Evolutionary conservation across 1,139 yeast genomes (phyloP).

Genomic region (Taphrina wiesneri): DNA sequence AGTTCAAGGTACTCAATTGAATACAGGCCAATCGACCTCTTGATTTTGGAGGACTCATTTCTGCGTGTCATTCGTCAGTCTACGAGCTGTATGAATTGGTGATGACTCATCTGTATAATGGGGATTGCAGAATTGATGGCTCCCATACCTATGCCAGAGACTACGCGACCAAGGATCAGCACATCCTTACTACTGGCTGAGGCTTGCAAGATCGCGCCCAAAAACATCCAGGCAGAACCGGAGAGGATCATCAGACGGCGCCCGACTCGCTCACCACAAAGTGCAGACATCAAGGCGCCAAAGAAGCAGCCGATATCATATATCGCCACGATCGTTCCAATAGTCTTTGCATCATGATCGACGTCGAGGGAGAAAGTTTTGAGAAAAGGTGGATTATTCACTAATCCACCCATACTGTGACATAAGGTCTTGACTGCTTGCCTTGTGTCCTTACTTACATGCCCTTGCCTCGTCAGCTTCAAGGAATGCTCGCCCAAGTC

Average conservation of each 20-base stretch:
- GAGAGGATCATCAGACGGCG: slow-evolving; percentile 63
- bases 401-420: slow-evolving; percentile 61
- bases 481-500: background rate
- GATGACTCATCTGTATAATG: slow-evolving; percentile 3
- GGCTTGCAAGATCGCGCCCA: slow-evolving; percentile 66
- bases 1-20: slow-evolving; percentile 51
- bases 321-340: slow-evolving; percentile 70
- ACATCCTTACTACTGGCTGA: slow-evolving; percentile 64
- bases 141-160: slow-evolving; percentile 54
- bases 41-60: slow-evolving; percentile 58
- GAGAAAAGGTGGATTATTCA: slow-evolving; percentile 59
- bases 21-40: slow-evolving; percentile 56
- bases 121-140: slow-evolving; percentile 9
- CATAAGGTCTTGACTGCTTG: background rate
- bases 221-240: slow-evolving; percentile 60
- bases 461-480: background rate
- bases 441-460: background rate
- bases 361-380: slow-evolving; percentile 47
- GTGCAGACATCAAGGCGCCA: slow-evolving; percentile 64
- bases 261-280: slow-evolving; percentile 64
- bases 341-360: slow-evolving; percentile 3
- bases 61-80: slow-evolving; percentile 48
- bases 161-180: slow-evolving; percentile 69
- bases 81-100: background rate
- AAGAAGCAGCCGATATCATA: slow-evolving; percentile 76